Percentiles rank a stretch among this genome's conserved stretches.
Evolutionary conservation across 2,329 filamentous ascomycete genomes (phyloP).

Genomic region (Diaporthe ampelina): DNA sequence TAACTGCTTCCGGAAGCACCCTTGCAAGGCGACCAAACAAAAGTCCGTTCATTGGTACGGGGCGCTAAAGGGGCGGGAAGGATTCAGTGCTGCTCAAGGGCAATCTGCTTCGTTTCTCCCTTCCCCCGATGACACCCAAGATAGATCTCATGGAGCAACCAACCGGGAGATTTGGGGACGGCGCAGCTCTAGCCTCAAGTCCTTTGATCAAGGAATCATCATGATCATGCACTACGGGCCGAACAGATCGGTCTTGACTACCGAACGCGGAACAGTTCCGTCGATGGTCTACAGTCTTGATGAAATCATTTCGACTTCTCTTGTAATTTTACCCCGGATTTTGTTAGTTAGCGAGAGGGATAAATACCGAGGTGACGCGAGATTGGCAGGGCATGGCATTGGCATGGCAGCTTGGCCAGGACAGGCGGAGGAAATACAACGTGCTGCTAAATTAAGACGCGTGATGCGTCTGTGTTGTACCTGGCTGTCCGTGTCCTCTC

Average conservation of each 20-base stretch:
- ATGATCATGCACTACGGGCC: constrained; percentile 19
- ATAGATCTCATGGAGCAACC: background rate
- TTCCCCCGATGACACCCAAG: background rate
- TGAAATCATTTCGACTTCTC: background rate
- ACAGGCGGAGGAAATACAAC: background rate
- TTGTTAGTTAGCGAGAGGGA: background rate
- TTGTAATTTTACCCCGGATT: constrained; percentile 22
- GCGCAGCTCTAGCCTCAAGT: background rate
- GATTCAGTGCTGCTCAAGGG: constrained; percentile 3
- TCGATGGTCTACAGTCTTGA: background rate
- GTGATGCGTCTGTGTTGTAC: background rate
- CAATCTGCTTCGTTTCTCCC: background rate
- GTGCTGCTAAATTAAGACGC: constrained; percentile 15
- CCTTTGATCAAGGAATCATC: background rate
- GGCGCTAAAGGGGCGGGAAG: constrained; percentile 11
- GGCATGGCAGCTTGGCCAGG: background rate
- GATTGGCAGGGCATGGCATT: background rate
- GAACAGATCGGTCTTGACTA: constrained; percentile 9
- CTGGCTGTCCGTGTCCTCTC: constrained; percentile 6
- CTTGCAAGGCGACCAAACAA: background rate
- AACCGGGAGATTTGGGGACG: constrained; percentile 12
- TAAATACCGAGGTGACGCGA: constrained; percentile 15
- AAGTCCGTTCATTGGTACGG: constrained; percentile 2
- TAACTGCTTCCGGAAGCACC: constrained; percentile 2
- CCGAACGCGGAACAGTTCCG: background rate